phyloP scores from a whole-genome alignment of 2,329 filamentous ascomycete species.

The Stagonosporopsis vannaccii region DNA sequence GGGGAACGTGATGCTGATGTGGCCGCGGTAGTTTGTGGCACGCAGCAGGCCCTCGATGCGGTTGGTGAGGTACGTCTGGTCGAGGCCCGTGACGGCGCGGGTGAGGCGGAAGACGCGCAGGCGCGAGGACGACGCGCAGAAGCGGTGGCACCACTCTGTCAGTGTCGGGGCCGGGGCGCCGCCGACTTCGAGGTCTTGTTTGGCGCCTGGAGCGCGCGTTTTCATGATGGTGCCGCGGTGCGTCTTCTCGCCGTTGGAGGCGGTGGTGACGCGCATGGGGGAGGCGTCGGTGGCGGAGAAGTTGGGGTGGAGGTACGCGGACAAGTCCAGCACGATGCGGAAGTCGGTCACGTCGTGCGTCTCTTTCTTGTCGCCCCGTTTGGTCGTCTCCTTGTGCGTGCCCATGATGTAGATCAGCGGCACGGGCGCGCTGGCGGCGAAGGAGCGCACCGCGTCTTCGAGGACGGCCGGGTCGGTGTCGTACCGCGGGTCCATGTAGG shows the following conservation, averaged over 20 bases:
- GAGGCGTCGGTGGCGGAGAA: conserved; percentile 27
- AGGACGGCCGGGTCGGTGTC: conserved; percentile 44
- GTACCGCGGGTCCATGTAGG: conserved; percentile 40
- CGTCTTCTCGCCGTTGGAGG: conserved; percentile 66
- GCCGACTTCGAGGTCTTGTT: conserved; percentile 57
- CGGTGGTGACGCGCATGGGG: conserved; percentile 51
- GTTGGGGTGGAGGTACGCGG: conserved; percentile 36
- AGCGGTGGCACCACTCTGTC: conserved; percentile 72
- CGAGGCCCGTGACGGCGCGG: conserved; percentile 65
- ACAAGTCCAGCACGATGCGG: conserved; percentile 46
- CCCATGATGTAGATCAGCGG: conserved; percentile 50
- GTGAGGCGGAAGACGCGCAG: conserved; percentile 61
- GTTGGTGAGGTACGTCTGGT: conserved; percentile 61
- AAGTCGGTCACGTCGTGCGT: conserved; percentile 48
- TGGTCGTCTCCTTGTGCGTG: conserved; percentile 47
- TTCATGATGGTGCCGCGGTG: conserved; percentile 70
- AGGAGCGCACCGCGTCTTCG: conserved; percentile 36
- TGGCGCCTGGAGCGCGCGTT: conserved; percentile 57
- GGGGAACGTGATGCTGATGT: conserved; percentile 66
- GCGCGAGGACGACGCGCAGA: conserved; percentile 64
- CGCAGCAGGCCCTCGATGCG: conserved; percentile 66
- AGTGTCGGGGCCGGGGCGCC: conserved; percentile 52
- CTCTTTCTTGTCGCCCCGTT: conserved; percentile 46
- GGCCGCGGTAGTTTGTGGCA: conserved; percentile 72
- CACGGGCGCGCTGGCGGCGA: conserved; percentile 38